A percentile compares a stretch with the other conserved stretches of the same genome.
These are phyloP conservation scores for Kodamaea fukazawae DNA, from an alignment of 805 yeast species.

Conservation along the genomic window DNA sequence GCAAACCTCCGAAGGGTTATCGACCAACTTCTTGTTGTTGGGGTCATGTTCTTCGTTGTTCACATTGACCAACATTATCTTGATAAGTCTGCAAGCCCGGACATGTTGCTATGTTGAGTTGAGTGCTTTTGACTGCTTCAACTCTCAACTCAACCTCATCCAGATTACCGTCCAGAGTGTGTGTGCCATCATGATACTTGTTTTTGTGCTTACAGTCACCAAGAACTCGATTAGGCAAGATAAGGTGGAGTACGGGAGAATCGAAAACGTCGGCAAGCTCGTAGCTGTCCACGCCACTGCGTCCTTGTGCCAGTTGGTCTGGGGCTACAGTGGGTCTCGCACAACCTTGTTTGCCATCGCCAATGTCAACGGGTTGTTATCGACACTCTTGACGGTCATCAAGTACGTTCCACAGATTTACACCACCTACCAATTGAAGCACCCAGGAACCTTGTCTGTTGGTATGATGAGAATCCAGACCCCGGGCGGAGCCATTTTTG, in stretches of 20 bases:
- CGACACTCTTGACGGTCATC: constrained; percentile 59
- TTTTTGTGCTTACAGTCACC: constrained; percentile 52
- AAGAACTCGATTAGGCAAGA: constrained; percentile 46
- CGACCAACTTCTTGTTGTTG: constrained; percentile 66
- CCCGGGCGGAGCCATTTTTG: constrained; percentile 85
- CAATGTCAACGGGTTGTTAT: constrained; percentile 58
- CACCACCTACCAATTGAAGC: constrained; percentile 67
- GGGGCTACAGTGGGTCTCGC: constrained; percentile 27
- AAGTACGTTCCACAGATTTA: constrained; percentile 80
- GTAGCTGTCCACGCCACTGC: constrained; percentile 38
- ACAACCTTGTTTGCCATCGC: constrained; percentile 43
- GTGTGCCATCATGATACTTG: constrained; percentile 56
- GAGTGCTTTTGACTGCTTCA: constrained; percentile 55
- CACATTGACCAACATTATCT: constrained; percentile 62
- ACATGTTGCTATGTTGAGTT: constrained; percentile 56
- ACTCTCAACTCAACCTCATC: constrained; percentile 61
- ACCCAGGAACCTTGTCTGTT: constrained; percentile 76
- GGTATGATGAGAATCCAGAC: constrained; percentile 84
- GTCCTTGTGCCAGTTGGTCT: constrained; percentile 32
- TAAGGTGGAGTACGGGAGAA: constrained; percentile 40
- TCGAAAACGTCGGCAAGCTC: constrained; percentile 39
- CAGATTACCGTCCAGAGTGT: constrained; percentile 65
- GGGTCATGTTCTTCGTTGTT: constrained; percentile 70
- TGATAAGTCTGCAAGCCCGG: constrained; percentile 60
- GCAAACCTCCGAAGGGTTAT: constrained; percentile 71